Percentiles rank a stretch among this genome's conserved stretches.
phyloP scores from a whole-genome alignment of 352 stramenopile species.

The Phytopythium boreale region DNA sequence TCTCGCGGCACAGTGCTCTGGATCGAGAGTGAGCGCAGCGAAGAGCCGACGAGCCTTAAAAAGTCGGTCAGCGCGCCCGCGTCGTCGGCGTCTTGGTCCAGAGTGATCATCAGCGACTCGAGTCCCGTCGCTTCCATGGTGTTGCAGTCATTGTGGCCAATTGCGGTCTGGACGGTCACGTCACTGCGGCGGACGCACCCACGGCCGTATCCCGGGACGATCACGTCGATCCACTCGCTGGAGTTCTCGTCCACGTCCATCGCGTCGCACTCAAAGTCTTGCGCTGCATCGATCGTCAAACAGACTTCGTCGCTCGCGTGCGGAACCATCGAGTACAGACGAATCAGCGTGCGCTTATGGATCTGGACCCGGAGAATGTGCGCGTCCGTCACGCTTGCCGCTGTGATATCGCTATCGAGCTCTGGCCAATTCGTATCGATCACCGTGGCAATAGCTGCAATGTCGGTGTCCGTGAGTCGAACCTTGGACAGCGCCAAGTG shows the following conservation, averaged over 20 bases:
- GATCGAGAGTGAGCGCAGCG: slow-evolving; percentile 22
- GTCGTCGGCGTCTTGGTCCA: slow-evolving; percentile 16
- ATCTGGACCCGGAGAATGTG: not conserved
- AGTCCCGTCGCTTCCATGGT: not conserved
- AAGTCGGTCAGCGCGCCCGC: slow-evolving; percentile 4
- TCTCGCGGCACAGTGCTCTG: slow-evolving; percentile 4
- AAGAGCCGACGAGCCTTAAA: slow-evolving; percentile 16
- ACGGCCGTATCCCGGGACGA: slow-evolving; percentile 28
- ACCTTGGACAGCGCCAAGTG: slow-evolving; percentile 22
- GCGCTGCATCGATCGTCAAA: slow-evolving; percentile 4
- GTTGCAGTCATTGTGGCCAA: not conserved
- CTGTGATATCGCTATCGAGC: not conserved
- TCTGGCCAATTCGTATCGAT: slow-evolving; percentile 18
- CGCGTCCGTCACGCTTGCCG: not conserved
- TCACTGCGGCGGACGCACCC: slow-evolving; percentile 17
- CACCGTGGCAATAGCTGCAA: slow-evolving; percentile 19
- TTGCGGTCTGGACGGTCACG: not conserved
- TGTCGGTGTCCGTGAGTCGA: slow-evolving; percentile 13
- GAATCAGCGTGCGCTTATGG: not conserved
- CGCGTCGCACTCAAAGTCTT: slow-evolving; percentile 7
- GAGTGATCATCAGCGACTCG: slow-evolving; percentile 20
- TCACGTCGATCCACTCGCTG: slow-evolving; percentile 24
- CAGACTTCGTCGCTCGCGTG: slow-evolving; percentile 2
- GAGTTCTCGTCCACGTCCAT: slow-evolving; percentile 13
- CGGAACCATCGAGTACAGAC: slow-evolving; percentile 1